A percentile compares a stretch with the other conserved stretches of the same genome.
Conservation (phyloP, 75 land plant species). For the Isoetes taiwanensis region DNA sequence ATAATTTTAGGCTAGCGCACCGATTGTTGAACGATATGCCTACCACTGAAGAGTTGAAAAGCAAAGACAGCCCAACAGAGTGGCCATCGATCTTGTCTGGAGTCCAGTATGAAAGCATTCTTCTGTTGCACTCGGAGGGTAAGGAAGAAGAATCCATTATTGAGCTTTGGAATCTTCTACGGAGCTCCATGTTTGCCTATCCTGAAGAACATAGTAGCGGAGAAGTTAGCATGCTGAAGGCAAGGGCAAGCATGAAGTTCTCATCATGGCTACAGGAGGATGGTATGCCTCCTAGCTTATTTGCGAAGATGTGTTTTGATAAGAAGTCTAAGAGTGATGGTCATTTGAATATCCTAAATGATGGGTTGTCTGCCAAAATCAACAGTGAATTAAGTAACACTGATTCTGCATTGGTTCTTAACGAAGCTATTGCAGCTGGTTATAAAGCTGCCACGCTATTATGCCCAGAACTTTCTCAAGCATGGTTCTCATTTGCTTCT, state of each 20-base stretch:
- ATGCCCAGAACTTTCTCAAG: slow-evolving; percentile 63
- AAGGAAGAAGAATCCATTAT: slow-evolving; percentile 48
- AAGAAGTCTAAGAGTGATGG: background rate
- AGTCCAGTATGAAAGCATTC: slow-evolving; percentile 59
- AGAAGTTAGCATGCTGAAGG: slow-evolving; percentile 27
- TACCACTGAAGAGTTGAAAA: background rate
- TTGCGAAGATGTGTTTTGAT: slow-evolving; percentile 29
- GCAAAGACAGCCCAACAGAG: background rate
- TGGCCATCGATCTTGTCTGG: slow-evolving; percentile 14
- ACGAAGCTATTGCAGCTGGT: slow-evolving; percentile 55
- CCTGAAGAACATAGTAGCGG: slow-evolving; percentile 1
- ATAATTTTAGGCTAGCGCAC: slow-evolving; percentile 54
- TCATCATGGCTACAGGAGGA: slow-evolving; percentile 54
- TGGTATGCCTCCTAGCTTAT: slow-evolving; percentile 16
- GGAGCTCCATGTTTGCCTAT: slow-evolving; percentile 19
- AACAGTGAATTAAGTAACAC: background rate
- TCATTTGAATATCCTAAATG: background rate
- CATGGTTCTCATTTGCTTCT: slow-evolving; percentile 92
- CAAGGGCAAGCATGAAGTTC: slow-evolving; percentile 84
- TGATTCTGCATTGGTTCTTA: slow-evolving; percentile 15
- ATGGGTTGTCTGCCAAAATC: background rate
- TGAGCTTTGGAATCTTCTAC: slow-evolving; percentile 60
- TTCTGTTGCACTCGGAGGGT: slow-evolving; percentile 54
- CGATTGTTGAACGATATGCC: slow-evolving; percentile 36
- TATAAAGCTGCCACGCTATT: slow-evolving; percentile 47